Evolutionary conservation across 2,329 filamentous ascomycete genomes (phyloP), one percentile per base, ranked within the genome.

Genomic region (Sporothrix curviconia): DNA sequence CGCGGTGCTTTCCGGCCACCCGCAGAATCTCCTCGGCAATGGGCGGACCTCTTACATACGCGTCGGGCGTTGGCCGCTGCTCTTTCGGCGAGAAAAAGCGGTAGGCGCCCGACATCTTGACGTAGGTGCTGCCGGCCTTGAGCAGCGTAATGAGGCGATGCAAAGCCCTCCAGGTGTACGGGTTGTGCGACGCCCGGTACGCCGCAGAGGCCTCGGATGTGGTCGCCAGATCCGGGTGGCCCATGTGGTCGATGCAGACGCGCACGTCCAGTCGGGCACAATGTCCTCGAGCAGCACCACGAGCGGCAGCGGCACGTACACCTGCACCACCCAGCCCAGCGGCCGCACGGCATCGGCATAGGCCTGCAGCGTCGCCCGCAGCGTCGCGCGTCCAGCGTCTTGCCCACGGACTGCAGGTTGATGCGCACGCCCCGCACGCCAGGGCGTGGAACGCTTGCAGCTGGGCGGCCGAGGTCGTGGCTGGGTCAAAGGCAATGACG

Each of bases 171-270:
- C 4, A 83, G 66, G 15, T 43, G 15, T 43, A 43, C 2, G 40
- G 40, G 15, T 43, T 12, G 8, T 12, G 3, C 7, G 36, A 39
- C 4, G 40, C 8, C 2, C 11, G 17, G 8, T 22, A 43, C 9
- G 40, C 19, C 39, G 39, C 39, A 2, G 68, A 62, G 59, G 78
- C 80, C 6, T 73, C 76, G 65, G 74, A 61, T 3, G 44, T 5
- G 7, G 7, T 7, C 4, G 12, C 43, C 44, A 82, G 63, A 1
- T 67, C 67, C 0, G 80, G 80, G 11, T 74, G 72, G 7, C 80
- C 82, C 60, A 84, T 79, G 64, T 86, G 83, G 64, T 84, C 83
- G 64, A 86, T 74, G 60, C 79, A 83, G 37, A 84, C 67, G 46
- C 75, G 76, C 17, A 83, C 73, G 3, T 72, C 72, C 2, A 85